Conservation (phyloP, 306 rosid genomes). For the Ormosia semicastrata region DNA sequence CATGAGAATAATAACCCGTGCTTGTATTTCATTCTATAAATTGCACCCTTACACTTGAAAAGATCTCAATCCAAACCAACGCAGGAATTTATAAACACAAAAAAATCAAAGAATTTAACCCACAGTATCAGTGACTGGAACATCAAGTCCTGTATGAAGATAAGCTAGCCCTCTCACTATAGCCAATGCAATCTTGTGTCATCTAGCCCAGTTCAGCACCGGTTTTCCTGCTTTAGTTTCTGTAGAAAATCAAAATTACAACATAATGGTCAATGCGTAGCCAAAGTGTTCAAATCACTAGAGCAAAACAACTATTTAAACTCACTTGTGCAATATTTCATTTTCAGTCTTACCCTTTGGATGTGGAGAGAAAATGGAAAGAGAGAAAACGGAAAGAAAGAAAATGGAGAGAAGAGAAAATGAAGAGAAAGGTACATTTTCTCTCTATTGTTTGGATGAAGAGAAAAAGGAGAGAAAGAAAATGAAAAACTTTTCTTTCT, state of each 20-base stretch:
- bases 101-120: no score
- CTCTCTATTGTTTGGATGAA: no score
- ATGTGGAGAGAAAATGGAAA: no score
- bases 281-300: not conserved
- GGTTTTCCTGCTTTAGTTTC: conserved; percentile 83
- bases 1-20: no score
- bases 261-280: conserved; percentile 11
- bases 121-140: conserved; percentile 82
- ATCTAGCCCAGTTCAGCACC: conserved; percentile 90
- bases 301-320: not conserved
- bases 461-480: no score
- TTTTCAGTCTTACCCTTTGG: not conserved
- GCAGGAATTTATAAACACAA: not conserved
- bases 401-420: no score
- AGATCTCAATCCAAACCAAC: not conserved
- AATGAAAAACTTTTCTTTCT: no score
- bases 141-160: conserved; percentile 86
- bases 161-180: conserved; percentile 86
- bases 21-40: not conserved
- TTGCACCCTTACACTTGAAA: not conserved
- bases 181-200: conserved; percentile 89
- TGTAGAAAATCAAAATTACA: conserved; percentile 40
- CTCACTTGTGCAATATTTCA: not conserved
- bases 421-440: no score
- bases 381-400: no score